A percentile compares a stretch with the other conserved stretches of the same genome.
Evolutionary conservation across 164 flowering plant genomes (phyloP).

Genomic region (Stephania cephalantha): DNA sequence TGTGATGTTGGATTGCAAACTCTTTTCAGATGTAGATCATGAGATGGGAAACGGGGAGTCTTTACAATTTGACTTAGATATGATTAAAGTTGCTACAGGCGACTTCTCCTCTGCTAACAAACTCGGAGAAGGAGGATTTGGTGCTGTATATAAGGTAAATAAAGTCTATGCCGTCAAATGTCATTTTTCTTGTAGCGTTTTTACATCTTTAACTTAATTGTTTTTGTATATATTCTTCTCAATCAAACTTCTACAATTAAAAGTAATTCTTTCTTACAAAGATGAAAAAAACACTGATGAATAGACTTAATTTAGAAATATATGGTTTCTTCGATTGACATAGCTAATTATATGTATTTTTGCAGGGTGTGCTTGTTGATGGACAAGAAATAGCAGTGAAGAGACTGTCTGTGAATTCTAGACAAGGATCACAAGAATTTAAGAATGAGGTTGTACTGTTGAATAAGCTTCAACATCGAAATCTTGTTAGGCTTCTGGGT

Average conservation of each 20-base stretch:
- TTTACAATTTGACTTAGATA: slow-evolving; percentile 27
- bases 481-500: slow-evolving; percentile 28
- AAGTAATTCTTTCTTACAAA: neutral
- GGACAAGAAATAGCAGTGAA: slow-evolving; percentile 19
- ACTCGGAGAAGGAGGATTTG: slow-evolving; percentile 49
- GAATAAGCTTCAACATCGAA: slow-evolving; percentile 25
- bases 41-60: slow-evolving; percentile 18
- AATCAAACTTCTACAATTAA: neutral
- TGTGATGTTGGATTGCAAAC: neutral
- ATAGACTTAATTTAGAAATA: no score
- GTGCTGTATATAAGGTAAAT: slow-evolving; percentile 25
- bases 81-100: slow-evolving; percentile 28
- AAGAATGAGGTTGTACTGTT: slow-evolving; percentile 21
- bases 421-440: slow-evolving; percentile 22
- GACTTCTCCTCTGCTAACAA: slow-evolving; percentile 32
- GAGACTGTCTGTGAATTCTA: slow-evolving; percentile 14
- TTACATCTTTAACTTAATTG: slow-evolving; percentile 1
- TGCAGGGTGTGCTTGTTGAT: slow-evolving; percentile 13
- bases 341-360: neutral
- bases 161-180: no score
- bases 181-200: no score
- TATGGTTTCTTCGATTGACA: no score
- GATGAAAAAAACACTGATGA: no score
- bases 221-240: neutral
- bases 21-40: slow-evolving; percentile 1